phyloP scores from a whole-genome alignment of 345 rosid species.

The Physaria fendleri region DNA sequence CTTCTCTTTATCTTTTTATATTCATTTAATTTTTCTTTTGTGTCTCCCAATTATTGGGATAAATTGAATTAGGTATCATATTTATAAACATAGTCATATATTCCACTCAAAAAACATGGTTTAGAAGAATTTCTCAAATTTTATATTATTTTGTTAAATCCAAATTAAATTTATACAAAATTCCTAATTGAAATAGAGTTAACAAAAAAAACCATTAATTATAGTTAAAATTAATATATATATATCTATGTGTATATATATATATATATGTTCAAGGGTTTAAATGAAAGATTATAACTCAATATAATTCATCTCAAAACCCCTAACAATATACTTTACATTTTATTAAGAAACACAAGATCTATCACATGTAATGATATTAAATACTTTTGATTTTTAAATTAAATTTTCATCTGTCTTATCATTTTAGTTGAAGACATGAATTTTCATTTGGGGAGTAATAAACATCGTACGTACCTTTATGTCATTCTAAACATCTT shows the following conservation, averaged over 20 bases:
- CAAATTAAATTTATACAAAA: neutral
- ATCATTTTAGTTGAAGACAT: slow-evolving; percentile 1
- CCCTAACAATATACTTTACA: neutral
- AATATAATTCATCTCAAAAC: neutral
- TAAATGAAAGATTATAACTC: neutral
- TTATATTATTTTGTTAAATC: neutral
- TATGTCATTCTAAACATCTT: slow-evolving; percentile 25
- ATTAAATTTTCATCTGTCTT: slow-evolving; percentile 3
- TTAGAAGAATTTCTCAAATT: neutral
- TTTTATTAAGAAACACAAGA: neutral
- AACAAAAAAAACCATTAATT: neutral
- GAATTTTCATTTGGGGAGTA: too few species aligned
- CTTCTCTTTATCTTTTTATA: slow-evolving; percentile 23
- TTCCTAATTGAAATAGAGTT: too few species aligned
- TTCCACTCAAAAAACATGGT: neutral
- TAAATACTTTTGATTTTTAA: neutral
- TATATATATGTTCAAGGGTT: neutral
- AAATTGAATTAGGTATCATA: slow-evolving; percentile 13
- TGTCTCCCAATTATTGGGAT: slow-evolving; percentile 20
- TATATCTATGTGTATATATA: too few species aligned
- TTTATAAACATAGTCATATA: slow-evolving; percentile 1
- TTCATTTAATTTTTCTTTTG: neutral
- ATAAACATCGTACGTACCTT: slow-evolving; percentile 20
- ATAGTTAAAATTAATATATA: too few species aligned
- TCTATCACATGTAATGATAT: neutral